Conservation (phyloP, 2,329 filamentous ascomycete genomes). For the Salinomyces thailandicus region DNA sequence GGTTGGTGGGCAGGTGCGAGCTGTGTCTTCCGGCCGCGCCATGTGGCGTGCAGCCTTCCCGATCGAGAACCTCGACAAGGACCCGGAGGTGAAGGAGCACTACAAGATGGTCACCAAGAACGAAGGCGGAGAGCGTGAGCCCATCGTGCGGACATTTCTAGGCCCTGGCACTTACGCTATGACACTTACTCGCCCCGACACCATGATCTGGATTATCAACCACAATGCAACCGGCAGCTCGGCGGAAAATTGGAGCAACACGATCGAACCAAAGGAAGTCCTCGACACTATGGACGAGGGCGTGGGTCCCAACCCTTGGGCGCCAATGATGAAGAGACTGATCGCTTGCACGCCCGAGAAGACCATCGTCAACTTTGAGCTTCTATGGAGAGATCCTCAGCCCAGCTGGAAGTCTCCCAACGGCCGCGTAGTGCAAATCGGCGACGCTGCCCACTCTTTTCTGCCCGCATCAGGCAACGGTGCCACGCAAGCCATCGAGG, state of each 20-base stretch:
- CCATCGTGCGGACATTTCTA: constrained; percentile 37
- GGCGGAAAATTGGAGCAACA: constrained; percentile 39
- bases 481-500: constrained; percentile 45
- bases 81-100: constrained; percentile 37
- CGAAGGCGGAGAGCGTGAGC: constrained; percentile 23
- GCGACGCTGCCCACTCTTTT: constrained; percentile 46
- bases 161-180: constrained; percentile 35
- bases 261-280: constrained; percentile 36
- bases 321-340: constrained; percentile 36
- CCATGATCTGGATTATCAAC: constrained; percentile 43
- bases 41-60: constrained; percentile 28
- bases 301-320: constrained; percentile 34
- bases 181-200: constrained; percentile 36
- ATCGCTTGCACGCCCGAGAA: constrained; percentile 34
- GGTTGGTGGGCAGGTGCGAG: constrained; percentile 35
- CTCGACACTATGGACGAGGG: constrained; percentile 36
- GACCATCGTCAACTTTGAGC: constrained; percentile 40
- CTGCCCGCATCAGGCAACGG: constrained; percentile 45
- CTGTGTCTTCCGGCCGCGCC: constrained; percentile 20
- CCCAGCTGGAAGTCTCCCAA: constrained; percentile 10
- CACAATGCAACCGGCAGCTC: constrained; percentile 37
- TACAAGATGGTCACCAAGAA: constrained; percentile 32
- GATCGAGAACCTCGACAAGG: constrained; percentile 34
- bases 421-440: constrained; percentile 37
- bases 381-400: constrained; percentile 36